Base-by-base conservation (phyloP, 306 rosid genomes). In the Trifolium repens region DNA sequence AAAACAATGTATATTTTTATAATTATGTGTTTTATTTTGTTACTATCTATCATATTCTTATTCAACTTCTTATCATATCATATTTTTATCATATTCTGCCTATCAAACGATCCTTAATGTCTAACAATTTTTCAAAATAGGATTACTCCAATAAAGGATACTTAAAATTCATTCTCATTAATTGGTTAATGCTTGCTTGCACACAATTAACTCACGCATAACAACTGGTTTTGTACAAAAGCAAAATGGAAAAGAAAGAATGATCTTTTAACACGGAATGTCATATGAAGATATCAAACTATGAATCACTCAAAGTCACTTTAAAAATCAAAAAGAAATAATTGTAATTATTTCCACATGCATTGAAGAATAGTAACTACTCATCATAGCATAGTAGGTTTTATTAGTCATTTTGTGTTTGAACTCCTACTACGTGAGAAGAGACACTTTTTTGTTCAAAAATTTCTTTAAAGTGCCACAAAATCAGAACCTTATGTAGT, bases 121-220 rank as follows among this genome's bases (percentile, higher is more conserved):
- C 34, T 3, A 30, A 3, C 34, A 30, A 4, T 30, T 3, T 30
- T 3, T 30, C 3, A 30, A 30, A 30, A 30, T 32, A 32, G 35
- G 35, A 32, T 32, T 32, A 32, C 35, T 32, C 6, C 35, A 32
- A 32, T 32, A 32, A 32, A 32, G 6, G 35, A 32, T 32, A 5
- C 52, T 19, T 67, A 67, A 8, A 67, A 66, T 17, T 66, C 12
- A 10, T 19, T 66, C 35, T 65, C 17, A 39, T 43, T 46, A 66
- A 66, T 66, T 40, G 16, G 53, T 1, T 66, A 43, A 55, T 67
- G 72, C 13, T 67, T 67, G 37, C 72, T 67, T 67, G 72, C 55
- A 67, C 72, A 67, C 72, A 67, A 61, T 32, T 61, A 67, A 43
- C 55, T 67, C 72, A 44, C 19, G 27, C 55, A 66, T 66, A 24